Base-by-base conservation (phyloP, 1,284 basidiomycete genomes). In the Sanguinoderma infundibulare region DNA sequence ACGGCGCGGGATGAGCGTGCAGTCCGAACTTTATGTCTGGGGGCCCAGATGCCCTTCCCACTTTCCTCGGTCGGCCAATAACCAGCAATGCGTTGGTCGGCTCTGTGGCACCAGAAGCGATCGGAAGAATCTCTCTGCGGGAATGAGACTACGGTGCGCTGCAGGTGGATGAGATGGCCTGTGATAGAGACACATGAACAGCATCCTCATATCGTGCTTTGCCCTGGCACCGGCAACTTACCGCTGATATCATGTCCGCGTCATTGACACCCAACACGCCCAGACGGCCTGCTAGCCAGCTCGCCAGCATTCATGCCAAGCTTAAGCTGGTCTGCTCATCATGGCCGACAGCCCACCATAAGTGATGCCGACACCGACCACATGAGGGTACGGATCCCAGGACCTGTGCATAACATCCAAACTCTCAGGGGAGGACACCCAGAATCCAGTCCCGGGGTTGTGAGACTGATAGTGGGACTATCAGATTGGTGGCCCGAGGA, bases 101-200 rank as follows among this genome's bases (percentile, higher is more conserved):
- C 42, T 24, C 6, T 26, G 32, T 10, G n/a, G 22, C 50, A 22
- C 39, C 30, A 52, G 58, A 62, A 57, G 57, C 55, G 36, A 15
- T 26, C 58, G 63, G 63, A 55, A 49, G 57, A 55, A 65, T 40
- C 50, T 35, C 52, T 20, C 36, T 34, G 63, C 58, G 60, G 58
- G 62, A 63, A 63, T 30, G 40, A 26, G 51, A 36, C 20, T 32
- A 46, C 47, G 36, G 17, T 53, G 49, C n/a, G 26, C 22, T 44
- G 58, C 20, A 35, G 53, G 47, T 20, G 44, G n/a, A 55, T n/a
- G 55, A 49, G 58, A 60, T 62, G 58, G 24, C 20, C 55, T 52
- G 24, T 58, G 60, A 65, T 60, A 62, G 57, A 42, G 52, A 59
- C 57, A 61, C 52, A 65, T 59, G 55, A 57, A 42, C 58, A 46